These are phyloP conservation scores for Fusarium duplospermum DNA, from an alignment of 2,329 filamentous ascomycete species.

Conservation along the genomic window DNA sequence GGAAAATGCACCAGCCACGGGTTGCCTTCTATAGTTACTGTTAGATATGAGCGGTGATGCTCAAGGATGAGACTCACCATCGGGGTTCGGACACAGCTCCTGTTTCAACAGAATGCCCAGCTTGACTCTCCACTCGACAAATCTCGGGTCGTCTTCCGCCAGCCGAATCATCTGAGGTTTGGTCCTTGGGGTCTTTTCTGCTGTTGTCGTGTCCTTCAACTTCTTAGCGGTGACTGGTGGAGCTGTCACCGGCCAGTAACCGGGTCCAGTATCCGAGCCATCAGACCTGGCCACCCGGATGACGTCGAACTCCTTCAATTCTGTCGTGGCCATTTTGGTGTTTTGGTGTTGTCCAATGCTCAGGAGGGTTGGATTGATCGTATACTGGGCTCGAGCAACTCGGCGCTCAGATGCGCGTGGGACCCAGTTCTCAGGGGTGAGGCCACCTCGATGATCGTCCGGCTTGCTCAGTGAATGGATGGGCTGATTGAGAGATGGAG, in stretches of 20 bases:
- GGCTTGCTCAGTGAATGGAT: neutral
- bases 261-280: constrained; percentile 57
- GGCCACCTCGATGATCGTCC: neutral
- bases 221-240: constrained; percentile 50
- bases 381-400: neutral
- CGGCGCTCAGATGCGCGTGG: neutral
- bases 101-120: constrained; percentile 59
- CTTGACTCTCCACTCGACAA: constrained; percentile 59
- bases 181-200: constrained; percentile 52
- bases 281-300: constrained; percentile 59
- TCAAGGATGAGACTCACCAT: constrained; percentile 46
- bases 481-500: neutral
- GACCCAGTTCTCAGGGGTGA: neutral
- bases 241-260: constrained; percentile 55
- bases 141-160: constrained; percentile 57
- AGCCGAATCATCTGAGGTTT: constrained; percentile 59
- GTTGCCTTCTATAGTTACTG: constrained; percentile 52
- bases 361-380: neutral
- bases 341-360: neutral
- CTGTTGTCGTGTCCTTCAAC: constrained; percentile 47
- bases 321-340: constrained; percentile 42
- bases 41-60: constrained; percentile 20
- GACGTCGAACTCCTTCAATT: constrained; percentile 55
- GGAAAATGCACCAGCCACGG: constrained; percentile 60
- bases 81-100: constrained; percentile 55